Percentiles rank a stretch among this genome's conserved stretches.
Evolutionary conservation across 2,329 filamentous ascomycete species (phyloP).

Genomic region (Colletotrichum sp.): DNA sequence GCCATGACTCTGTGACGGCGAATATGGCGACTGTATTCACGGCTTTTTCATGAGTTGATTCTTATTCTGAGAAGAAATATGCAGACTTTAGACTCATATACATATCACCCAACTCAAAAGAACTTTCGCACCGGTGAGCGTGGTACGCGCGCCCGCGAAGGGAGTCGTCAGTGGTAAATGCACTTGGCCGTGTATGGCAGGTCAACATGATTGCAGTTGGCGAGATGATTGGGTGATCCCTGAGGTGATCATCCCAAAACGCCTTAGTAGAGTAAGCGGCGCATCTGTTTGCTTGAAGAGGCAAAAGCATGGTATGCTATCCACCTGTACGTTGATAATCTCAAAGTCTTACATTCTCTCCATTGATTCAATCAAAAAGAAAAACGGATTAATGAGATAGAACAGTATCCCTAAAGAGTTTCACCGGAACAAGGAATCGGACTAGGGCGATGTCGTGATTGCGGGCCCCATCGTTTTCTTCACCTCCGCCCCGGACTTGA

Average conservation of each 20-base stretch:
- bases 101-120: not conserved
- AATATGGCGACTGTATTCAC: not conserved
- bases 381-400: not conserved
- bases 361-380: not conserved
- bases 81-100: not conserved
- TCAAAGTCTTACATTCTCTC: not conserved
- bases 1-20: not conserved
- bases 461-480: not conserved
- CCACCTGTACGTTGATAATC: not conserved
- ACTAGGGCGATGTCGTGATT: not conserved
- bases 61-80: not conserved
- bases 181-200: not conserved
- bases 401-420: fast-evolving
- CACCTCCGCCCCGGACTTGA: not conserved
- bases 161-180: not conserved
- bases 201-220: not conserved
- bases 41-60: not conserved
- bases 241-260: not conserved
- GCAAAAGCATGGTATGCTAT: not conserved
- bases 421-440: not conserved
- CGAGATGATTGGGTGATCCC: not conserved
- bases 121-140: not conserved
- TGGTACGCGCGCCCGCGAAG: not conserved
- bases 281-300: not conserved
- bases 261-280: not conserved